Evolutionary conservation across 2,329 filamentous ascomycete genomes (phyloP), one percentile per base, ranked within the genome.

Genomic region (Colletotrichum sp.): DNA sequence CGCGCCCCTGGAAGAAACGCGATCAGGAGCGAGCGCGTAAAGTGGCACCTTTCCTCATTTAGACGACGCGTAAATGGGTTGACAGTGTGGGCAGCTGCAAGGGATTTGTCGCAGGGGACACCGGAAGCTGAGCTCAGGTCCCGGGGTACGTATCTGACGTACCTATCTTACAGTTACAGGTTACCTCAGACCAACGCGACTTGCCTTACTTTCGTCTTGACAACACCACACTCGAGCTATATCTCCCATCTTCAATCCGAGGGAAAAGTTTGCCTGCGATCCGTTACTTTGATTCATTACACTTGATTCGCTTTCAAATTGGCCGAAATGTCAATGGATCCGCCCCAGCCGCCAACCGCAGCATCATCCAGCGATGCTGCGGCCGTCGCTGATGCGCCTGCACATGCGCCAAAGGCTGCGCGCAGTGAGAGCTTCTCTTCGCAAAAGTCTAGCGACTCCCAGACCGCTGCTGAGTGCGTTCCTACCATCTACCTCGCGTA

Each of bases 381-480:
- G n/a, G 44, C 44, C 36, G 78, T 75, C n/a, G 82, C 61, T 25
- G 68, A 72, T 44, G 30, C 61, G 16, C 68, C 73, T 55, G 71
- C 55, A 15, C 68, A 72, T 55, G 71, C 79, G 13, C 74, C 80
- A 3, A 69, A 81, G 32, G 76, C 81, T 8, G 80, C 85, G 36
- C 90, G 91, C 78, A 90, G 87, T 78, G 88, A 90, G 76, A 93
- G 92, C 86, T 89, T 91, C 79, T 93, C 91, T 36, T 91, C 92
- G 69, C 85, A 87, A 67, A 84, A 82, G n/a, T 92, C 91, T 0
- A 88, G 92, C 64, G 87, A 90, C 71, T 95, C 93, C 2, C 93
- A 95, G 80, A 95, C 94, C 19, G 94, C 94, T 36, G 92, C 92
- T 76, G 93, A 95, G 91, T 94, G 87, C 36, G 16, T n/a, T 11